Evolutionary conservation across 2,329 filamentous ascomycete species (phyloP).

Genomic region (Zymoseptoria tritici): DNA sequence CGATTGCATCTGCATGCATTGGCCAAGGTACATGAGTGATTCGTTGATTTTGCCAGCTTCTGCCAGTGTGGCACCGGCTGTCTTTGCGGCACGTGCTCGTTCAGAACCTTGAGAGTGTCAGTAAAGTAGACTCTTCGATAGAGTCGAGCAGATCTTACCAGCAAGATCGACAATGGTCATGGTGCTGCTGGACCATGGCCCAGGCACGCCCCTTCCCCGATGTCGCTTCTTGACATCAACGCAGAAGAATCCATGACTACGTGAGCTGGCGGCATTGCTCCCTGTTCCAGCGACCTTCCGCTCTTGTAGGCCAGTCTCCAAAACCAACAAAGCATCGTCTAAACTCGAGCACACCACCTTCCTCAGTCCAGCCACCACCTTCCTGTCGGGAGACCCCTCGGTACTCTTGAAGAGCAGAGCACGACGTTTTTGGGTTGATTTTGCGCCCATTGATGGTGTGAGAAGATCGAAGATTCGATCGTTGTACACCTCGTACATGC

Average conservation of each 20-base stretch:
- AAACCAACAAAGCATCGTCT: conserved; percentile 76
- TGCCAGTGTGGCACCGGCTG: conserved; percentile 80
- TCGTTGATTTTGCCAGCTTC: conserved; percentile 99
- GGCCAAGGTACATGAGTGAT: conserved; percentile 94
- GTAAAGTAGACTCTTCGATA: neutral
- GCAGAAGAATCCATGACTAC: conserved; percentile 94
- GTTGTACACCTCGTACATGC: conserved; percentile 99
- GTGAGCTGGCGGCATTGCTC: conserved; percentile 84
- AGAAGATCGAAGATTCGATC: conserved; percentile 94
- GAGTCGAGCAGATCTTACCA: conserved; percentile 41
- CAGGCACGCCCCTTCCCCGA: conserved; percentile 39
- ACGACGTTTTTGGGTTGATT: conserved; percentile 53
- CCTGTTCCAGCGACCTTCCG: conserved; percentile 82
- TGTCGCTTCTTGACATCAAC: conserved; percentile 84
- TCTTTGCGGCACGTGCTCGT: conserved; percentile 86
- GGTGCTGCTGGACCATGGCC: conserved; percentile 66
- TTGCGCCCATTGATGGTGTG: conserved; percentile 51
- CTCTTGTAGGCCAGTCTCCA: conserved; percentile 84
- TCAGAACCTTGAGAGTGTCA: conserved; percentile 57
- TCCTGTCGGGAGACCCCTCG: conserved; percentile 79
- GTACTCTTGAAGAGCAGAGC: conserved; percentile 88
- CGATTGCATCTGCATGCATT: conserved; percentile 92
- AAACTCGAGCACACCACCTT: conserved; percentile 82
- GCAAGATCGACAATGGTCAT: conserved; percentile 88
- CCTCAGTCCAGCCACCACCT: conserved; percentile 82